These are phyloP conservation scores for Vitellaria paradoxa DNA, from an alignment of 179 eudicot species.

Conservation along the genomic window DNA sequence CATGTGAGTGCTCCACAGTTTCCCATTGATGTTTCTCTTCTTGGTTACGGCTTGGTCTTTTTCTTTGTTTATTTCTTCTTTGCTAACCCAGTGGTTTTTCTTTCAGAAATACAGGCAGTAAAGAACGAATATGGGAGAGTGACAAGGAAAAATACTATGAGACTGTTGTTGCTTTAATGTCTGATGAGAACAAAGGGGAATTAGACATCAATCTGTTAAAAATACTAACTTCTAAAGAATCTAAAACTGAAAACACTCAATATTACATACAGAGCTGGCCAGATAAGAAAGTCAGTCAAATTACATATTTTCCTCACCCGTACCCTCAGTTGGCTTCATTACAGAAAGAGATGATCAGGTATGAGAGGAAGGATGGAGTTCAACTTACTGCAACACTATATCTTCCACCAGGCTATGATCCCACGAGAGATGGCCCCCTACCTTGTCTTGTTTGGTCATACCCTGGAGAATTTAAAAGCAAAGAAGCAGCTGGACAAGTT, in stretches of 20 bases:
- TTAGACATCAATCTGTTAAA: constrained; percentile 56
- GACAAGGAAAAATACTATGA: constrained; percentile 91
- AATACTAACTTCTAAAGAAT: constrained; percentile 85
- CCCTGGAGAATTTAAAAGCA: constrained; percentile 96
- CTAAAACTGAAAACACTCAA: constrained; percentile 96
- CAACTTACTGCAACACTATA: constrained; percentile 95
- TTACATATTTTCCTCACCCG: constrained; percentile 92
- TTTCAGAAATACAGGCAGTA: constrained; percentile 76
- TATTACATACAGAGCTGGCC: constrained; percentile 81
- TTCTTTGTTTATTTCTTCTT: not conserved
- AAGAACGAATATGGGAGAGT: constrained; percentile 98
- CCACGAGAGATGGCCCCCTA: constrained; percentile 80
- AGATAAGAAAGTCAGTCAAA: constrained; percentile 61
- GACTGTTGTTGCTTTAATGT: constrained; percentile 84
- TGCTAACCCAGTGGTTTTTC: constrained; percentile 13
- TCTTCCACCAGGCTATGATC: constrained; percentile 95
- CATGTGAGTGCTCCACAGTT: constrained; percentile 53
- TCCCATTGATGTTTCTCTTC: not conserved
- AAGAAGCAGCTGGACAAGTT: constrained; percentile 96
- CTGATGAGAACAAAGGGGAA: constrained; percentile 78
- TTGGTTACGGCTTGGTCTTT: not conserved
- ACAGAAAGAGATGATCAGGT: constrained; percentile 93
- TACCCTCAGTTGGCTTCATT: constrained; percentile 88
- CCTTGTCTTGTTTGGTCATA: constrained; percentile 98
- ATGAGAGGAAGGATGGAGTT: constrained; percentile 91